Conservation (phyloP, 306 rosid genomes). For the Quercus dentata region DNA sequence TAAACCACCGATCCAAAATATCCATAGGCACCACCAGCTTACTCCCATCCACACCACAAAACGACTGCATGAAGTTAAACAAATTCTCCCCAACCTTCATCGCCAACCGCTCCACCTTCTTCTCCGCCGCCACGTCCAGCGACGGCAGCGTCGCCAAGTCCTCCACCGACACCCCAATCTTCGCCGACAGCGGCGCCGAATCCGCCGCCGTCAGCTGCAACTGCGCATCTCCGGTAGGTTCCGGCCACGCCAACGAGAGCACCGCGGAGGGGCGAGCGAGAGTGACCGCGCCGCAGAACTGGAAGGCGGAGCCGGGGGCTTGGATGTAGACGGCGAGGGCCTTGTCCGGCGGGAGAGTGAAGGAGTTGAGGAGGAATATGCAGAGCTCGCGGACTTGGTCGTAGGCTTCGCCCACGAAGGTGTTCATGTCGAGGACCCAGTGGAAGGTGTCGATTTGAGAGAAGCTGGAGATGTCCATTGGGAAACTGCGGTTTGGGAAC, state of each 20-base stretch:
- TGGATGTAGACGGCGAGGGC: slow-evolving; percentile 89
- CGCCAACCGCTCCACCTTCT: slow-evolving; percentile 66
- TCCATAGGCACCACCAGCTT: slow-evolving; percentile 91
- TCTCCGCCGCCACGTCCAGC: slow-evolving; percentile 67
- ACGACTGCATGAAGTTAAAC: slow-evolving; percentile 91
- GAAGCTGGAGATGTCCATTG: slow-evolving; percentile 85
- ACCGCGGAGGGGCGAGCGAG: slow-evolving; percentile 81
- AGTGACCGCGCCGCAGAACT: slow-evolving; percentile 77
- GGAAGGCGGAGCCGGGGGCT: slow-evolving; percentile 80
- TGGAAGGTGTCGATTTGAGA: slow-evolving; percentile 87
- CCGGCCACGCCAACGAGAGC: slow-evolving; percentile 70
- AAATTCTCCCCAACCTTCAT: slow-evolving; percentile 86
- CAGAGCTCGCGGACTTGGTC: slow-evolving; percentile 77
- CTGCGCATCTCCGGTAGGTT: slow-evolving; percentile 40
- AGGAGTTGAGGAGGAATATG: slow-evolving; percentile 70
- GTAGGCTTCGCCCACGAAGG: slow-evolving; percentile 79
- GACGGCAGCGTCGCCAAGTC: slow-evolving; percentile 80
- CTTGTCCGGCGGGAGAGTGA: slow-evolving; percentile 87
- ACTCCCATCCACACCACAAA: slow-evolving; percentile 83
- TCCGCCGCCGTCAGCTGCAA: slow-evolving; percentile 69
- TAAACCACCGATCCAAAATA: slow-evolving; percentile 91
- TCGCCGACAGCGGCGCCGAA: slow-evolving; percentile 63
- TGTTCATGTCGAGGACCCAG: slow-evolving; percentile 92
- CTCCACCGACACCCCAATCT: slow-evolving; percentile 88
- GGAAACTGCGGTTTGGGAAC: slow-evolving; percentile 91